Percentiles rank a stretch among this genome's conserved stretches.
Evolutionary conservation across 169 alveolate genomes (phyloP).

Genomic region (Eimeria tenella): DNA sequence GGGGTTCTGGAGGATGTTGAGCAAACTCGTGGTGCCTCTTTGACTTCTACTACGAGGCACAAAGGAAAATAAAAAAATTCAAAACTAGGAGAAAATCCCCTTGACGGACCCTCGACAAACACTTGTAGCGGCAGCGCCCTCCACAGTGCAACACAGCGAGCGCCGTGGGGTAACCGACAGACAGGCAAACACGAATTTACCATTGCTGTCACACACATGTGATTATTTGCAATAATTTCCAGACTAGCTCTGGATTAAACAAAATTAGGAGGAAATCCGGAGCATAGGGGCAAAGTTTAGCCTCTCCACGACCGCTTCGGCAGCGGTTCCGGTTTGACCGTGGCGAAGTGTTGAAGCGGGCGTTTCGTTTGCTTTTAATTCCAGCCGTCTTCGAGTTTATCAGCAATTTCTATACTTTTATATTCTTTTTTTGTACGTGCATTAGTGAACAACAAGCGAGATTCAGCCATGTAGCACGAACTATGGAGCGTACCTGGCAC

Average conservation of each 20-base stretch:
- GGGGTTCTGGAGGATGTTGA: neutral
- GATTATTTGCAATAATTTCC: neutral
- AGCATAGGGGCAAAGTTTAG: too few species aligned
- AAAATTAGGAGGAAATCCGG: neutral
- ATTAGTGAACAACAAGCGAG: too few species aligned
- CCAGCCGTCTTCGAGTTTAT: too few species aligned
- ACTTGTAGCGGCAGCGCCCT: neutral
- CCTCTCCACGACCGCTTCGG: too few species aligned
- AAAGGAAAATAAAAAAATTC: neutral
- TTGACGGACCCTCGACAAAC: neutral
- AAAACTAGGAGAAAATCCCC: neutral
- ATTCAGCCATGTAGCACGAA: too few species aligned
- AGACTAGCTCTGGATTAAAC: neutral
- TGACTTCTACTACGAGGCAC: neutral
- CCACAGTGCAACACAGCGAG: neutral
- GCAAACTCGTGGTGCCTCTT: neutral
- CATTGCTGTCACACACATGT: neutral
- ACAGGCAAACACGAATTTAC: constrained; percentile 5
- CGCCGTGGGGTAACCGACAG: constrained; percentile 63
- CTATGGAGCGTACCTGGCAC: too few species aligned
- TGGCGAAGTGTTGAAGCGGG: too few species aligned
- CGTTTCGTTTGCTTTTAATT: too few species aligned
- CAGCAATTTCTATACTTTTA: too few species aligned
- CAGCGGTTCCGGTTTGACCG: too few species aligned
- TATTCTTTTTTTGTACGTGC: too few species aligned